These are phyloP conservation scores for Byssoonygena ceratinophila DNA, from an alignment of 2,329 filamentous ascomycete species.

Conservation along the genomic window DNA sequence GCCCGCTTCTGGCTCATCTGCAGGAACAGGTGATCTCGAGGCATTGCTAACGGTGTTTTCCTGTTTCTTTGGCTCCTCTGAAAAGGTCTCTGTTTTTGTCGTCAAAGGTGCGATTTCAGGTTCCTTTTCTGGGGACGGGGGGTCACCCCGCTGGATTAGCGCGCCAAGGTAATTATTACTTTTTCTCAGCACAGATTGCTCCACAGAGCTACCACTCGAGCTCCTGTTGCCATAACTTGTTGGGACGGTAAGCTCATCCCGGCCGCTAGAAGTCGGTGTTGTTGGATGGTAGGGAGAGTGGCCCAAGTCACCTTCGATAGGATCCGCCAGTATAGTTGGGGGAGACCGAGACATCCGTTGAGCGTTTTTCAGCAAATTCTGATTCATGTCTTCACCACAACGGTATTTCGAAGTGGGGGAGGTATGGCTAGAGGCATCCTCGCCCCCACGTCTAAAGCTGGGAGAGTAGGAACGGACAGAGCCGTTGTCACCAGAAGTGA, in stretches of 20 bases:
- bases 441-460: constrained; percentile 29
- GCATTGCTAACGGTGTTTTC: not conserved
- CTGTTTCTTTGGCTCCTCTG: constrained; percentile 7
- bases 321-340: constrained; percentile 26
- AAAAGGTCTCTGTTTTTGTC: constrained; percentile 16
- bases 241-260: constrained; percentile 4
- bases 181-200: constrained; percentile 25
- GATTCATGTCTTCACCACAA: constrained; percentile 37
- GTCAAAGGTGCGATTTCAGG: constrained; percentile 7
- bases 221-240: not conserved
- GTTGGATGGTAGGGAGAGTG: not conserved
- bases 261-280: not conserved
- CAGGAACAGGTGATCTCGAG: not conserved
- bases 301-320: constrained; percentile 3
- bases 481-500: constrained; percentile 40
- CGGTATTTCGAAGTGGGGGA: constrained; percentile 39
- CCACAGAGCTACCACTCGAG: constrained; percentile 15
- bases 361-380: constrained; percentile 47
- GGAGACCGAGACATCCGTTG: constrained; percentile 48
- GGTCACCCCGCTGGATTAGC: constrained; percentile 28
- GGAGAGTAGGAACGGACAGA: constrained; percentile 30
- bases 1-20: not conserved
- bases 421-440: constrained; percentile 45
- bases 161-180: constrained; percentile 33
- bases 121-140: not conserved